Base-by-base conservation (phyloP, 2,329 filamentous ascomycete species). In the Diplodia seriata region DNA sequence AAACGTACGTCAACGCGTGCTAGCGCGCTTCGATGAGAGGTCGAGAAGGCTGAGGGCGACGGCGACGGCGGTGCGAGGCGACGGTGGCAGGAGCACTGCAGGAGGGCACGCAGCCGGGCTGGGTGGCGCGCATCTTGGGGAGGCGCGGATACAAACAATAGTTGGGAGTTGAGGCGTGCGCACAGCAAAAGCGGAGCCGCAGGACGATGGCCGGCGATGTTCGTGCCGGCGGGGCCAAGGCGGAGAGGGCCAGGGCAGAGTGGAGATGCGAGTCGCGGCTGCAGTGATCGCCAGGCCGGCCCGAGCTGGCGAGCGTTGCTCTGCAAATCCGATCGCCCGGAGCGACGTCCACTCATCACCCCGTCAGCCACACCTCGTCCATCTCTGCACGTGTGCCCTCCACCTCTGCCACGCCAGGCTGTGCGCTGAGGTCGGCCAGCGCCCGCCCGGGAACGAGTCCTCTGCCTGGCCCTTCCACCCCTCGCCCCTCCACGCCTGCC, bases 191-290 rank as follows among this genome's bases (percentile, higher is more conserved):
- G 43, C 43, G 36, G 36, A 23, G 38, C 15, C 8, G 23, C 31
- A n/a, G 59, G 59, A 51, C 15, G 43, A 26, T 23, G 36, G 29
- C 40, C 40, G 36, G 29, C 40, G 29, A 63, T 38, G 59, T 33
- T 50, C 26, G 57, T 50, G 43, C 26, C 29, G 29, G 40, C 18
- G 40, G 40, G 40, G 40, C 43, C n/a, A n/a, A 6, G n/a, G 43
- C 43, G 43, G 43, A 47, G 43, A 47, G 20, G 43, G n/a, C 43
- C 43, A 47, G 43, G 43, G 43, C 18, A 3, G 29, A 51, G 47
- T 31, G 59, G 31, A 47, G 31, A 63, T 51, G 43, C 26, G 57
- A 62, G 57, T 61, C 56, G 2, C 23, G 40, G 56, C 29, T 49
- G 36, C 56, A 23, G 26, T 14, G 56, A 61, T 61, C 56, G 43